phyloP scores from a whole-genome alignment of 73 alveolate species.

The Paramecium sonneborni region DNA sequence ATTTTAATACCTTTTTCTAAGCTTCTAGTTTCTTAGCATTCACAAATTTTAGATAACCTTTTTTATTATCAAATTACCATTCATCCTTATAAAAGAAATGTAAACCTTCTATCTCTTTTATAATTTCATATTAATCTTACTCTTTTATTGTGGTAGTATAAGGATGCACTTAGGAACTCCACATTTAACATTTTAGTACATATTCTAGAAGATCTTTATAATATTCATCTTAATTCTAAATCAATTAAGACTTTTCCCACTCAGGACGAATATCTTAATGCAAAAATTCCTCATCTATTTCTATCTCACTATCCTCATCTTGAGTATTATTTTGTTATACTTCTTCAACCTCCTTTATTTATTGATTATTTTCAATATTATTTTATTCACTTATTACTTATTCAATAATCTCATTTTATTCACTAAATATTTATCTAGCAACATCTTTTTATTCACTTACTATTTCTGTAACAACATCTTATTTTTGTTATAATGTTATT shows the following conservation, averaged over 20 bases:
- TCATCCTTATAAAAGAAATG: conserved; percentile 46
- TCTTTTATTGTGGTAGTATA: neutral
- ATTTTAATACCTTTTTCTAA: conserved; percentile 70
- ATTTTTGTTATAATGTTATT: neutral
- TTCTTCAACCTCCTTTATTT: neutral
- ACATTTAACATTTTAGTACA: neutral
- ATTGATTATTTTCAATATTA: neutral
- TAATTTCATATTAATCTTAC: neutral
- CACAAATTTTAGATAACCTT: conserved; percentile 27
- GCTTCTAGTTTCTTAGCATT: conserved; percentile 39
- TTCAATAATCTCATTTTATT: neutral
- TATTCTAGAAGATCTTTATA: neutral
- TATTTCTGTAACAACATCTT: neutral
- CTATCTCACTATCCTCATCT: neutral
- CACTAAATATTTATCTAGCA: no score
- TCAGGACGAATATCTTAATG: neutral
- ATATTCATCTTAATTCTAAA: neutral
- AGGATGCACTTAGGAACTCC: neutral
- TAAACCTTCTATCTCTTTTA: neutral
- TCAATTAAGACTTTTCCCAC: neutral
- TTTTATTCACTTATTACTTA: neutral
- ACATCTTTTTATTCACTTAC: no score
- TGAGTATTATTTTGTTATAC: neutral
- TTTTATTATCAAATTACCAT: conserved; percentile 5
- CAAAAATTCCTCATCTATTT: neutral